Conservation (phyloP, 257 asterid species). For the Lavandula angustifolia region DNA sequence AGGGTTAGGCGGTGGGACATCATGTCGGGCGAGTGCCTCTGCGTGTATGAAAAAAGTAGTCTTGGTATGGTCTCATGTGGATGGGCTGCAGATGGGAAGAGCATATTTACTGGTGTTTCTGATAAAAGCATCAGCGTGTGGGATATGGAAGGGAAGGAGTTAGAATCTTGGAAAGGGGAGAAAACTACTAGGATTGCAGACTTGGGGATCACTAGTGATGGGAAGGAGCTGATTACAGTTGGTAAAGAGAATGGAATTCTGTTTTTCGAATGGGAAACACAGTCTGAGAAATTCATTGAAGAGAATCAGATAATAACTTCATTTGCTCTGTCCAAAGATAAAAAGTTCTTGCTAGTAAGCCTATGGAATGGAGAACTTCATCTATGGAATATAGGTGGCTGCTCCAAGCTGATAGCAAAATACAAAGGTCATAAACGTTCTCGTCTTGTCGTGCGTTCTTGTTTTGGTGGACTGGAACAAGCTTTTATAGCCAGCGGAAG, state of each 20-base stretch:
- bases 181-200: constrained; percentile 63
- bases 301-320: constrained; percentile 75
- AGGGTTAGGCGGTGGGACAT: constrained; percentile 77
- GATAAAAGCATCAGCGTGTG: constrained; percentile 86
- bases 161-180: constrained; percentile 79
- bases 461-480: constrained; percentile 88
- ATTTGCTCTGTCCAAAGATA: constrained; percentile 69
- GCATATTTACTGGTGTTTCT: constrained; percentile 66
- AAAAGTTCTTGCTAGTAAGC: constrained; percentile 72
- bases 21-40: constrained; percentile 72
- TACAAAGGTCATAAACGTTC: constrained; percentile 81
- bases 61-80: constrained; percentile 82
- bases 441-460: constrained; percentile 78
- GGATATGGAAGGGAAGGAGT: constrained; percentile 85
- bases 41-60: constrained; percentile 59
- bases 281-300: constrained; percentile 62
- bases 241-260: constrained; percentile 59
- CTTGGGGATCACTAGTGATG: constrained; percentile 61
- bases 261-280: constrained; percentile 74
- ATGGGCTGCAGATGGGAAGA: constrained; percentile 78
- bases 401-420: constrained; percentile 51
- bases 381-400: constrained; percentile 77
- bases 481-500: constrained; percentile 94
- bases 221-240: constrained; percentile 69
- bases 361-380: constrained; percentile 73